Evolutionary conservation across 2,329 filamentous ascomycete genomes (phyloP).

Genomic region (Lecanosticta acicola): DNA sequence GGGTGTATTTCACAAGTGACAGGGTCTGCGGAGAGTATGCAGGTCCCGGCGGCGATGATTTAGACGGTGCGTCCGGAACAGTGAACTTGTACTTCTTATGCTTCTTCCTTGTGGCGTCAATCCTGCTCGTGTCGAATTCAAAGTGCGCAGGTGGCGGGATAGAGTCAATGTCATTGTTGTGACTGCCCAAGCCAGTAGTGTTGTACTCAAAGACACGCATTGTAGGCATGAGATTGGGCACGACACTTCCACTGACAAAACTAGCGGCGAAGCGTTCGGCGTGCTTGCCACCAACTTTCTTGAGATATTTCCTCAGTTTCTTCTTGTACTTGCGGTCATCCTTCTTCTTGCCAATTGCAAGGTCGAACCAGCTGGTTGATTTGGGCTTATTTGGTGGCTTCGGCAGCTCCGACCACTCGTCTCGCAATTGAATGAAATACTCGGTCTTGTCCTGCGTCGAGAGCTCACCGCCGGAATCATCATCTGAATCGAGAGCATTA

Average conservation of each 20-base stretch:
- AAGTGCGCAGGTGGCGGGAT: slow-evolving; percentile 17
- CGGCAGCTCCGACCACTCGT: slow-evolving; percentile 72
- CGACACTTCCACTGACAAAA: slow-evolving; percentile 76
- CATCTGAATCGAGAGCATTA: not conserved
- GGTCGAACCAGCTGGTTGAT: slow-evolving; percentile 20
- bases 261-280: slow-evolving; percentile 80
- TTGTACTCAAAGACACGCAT: slow-evolving; percentile 85
- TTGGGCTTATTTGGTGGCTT: slow-evolving; percentile 38
- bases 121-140: slow-evolving; percentile 23
- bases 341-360: slow-evolving; percentile 34
- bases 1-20: slow-evolving; percentile 72
- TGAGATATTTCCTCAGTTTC: slow-evolving; percentile 51
- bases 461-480: slow-evolving; percentile 42
- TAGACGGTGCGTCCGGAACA: slow-evolving; percentile 65
- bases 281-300: slow-evolving; percentile 71
- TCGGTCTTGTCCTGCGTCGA: slow-evolving; percentile 62
- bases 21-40: slow-evolving; percentile 83
- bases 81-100: slow-evolving; percentile 48
- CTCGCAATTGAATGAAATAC: slow-evolving; percentile 72
- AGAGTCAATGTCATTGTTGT: not conserved
- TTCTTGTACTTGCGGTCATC: slow-evolving; percentile 47
- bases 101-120: slow-evolving; percentile 44
- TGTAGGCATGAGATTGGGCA: slow-evolving; percentile 88
- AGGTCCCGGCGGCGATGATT: slow-evolving; percentile 70
- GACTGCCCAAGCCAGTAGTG: slow-evolving; percentile 63